These are phyloP conservation scores for Streptanthus diversifolius DNA, from an alignment of 345 rosid species.

Conservation along the genomic window DNA sequence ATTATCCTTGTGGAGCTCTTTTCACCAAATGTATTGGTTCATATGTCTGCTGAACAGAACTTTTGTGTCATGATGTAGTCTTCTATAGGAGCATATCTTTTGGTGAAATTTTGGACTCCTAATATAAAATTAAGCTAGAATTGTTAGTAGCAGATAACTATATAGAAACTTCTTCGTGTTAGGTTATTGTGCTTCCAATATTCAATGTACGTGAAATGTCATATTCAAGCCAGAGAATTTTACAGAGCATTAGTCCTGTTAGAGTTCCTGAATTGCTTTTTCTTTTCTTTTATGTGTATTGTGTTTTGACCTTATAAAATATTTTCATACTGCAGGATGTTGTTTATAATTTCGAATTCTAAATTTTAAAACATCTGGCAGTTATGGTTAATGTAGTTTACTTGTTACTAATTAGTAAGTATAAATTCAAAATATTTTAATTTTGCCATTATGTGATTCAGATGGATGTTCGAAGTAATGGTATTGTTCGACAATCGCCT, in stretches of 20 bases:
- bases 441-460: constrained; percentile 37
- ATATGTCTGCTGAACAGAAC: constrained; percentile 4
- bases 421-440: background rate
- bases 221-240: background rate
- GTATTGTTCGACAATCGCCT: constrained; percentile 58
- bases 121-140: background rate
- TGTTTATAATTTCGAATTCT: background rate
- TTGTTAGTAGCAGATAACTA: background rate
- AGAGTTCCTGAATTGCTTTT: background rate
- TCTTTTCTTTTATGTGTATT: background rate
- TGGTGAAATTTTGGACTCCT: background rate
- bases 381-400: background rate
- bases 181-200: constrained; percentile 11
- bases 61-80: constrained; percentile 10
- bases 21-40: constrained; percentile 3
- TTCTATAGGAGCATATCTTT: background rate
- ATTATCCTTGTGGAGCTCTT: background rate
- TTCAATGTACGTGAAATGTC: background rate
- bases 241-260: background rate
- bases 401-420: constrained; percentile 1
- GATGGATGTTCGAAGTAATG: constrained; percentile 70
- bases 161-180: background rate
- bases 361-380: constrained; percentile 2
- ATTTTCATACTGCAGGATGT: background rate
- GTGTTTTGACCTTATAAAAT: background rate